phyloP scores from a whole-genome alignment of 2,329 filamentous ascomycete genomes.

The Didymella pomorum region DNA sequence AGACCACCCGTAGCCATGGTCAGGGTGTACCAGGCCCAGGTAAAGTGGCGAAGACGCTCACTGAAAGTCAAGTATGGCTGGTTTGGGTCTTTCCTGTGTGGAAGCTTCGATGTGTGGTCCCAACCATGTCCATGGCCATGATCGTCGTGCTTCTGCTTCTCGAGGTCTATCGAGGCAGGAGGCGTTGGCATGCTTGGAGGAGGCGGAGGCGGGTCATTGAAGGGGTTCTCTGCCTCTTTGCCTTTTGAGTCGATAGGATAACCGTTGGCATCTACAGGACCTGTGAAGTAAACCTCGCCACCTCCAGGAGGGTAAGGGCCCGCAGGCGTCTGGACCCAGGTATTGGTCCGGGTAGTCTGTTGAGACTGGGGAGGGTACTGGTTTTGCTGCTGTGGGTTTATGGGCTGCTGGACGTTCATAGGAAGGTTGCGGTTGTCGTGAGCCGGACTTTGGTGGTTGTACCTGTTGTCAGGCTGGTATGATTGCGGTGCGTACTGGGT shows the following conservation, averaged over 20 bases:
- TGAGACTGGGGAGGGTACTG: constrained; percentile 26
- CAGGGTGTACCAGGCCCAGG: constrained; percentile 58
- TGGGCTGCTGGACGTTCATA: constrained; percentile 22
- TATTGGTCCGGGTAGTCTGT: constrained; percentile 40
- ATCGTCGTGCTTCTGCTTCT: constrained; percentile 40
- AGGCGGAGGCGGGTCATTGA: constrained; percentile 25
- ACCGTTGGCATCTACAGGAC: constrained; percentile 35
- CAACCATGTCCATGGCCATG: constrained; percentile 31
- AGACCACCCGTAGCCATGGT: constrained; percentile 60
- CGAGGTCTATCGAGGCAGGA: constrained; percentile 36
- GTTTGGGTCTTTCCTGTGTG: constrained; percentile 45
- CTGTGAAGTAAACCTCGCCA: constrained; percentile 30
- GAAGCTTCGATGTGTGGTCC: constrained; percentile 38
- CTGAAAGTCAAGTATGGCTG: constrained; percentile 42
- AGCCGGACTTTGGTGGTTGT: constrained; percentile 19
- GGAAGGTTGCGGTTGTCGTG: constrained; percentile 13
- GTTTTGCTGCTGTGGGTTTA: constrained; percentile 18
- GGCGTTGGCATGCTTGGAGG: constrained; percentile 27
- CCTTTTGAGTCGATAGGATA: constrained; percentile 39
- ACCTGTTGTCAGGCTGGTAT: constrained; percentile 11
- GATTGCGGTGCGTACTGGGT: constrained; percentile 26
- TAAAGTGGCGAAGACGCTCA: constrained; percentile 52
- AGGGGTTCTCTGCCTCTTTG: constrained; percentile 31
- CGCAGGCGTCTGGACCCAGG: constrained; percentile 40
- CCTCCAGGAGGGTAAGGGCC: constrained; percentile 29